Conservation (phyloP, 805 yeast genomes). For the Cyberlindnera veronae region DNA sequence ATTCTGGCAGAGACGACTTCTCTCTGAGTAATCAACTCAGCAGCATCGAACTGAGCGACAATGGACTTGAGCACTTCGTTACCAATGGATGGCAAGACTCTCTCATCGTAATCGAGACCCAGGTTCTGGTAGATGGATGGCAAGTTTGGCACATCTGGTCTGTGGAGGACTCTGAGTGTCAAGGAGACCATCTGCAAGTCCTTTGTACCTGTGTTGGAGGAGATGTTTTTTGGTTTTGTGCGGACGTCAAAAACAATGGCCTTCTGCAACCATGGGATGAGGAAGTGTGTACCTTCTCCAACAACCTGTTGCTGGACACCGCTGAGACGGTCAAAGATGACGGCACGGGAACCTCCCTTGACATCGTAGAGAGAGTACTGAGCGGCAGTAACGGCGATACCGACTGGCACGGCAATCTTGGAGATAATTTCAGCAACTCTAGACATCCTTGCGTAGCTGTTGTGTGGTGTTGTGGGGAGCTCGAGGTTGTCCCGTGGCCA, state of each 20-base stretch:
- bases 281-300: slow-evolving; percentile 96
- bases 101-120: slow-evolving; percentile 92
- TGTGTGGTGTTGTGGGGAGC: not conserved
- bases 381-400: slow-evolving; percentile 64
- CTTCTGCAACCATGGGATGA: slow-evolving; percentile 93
- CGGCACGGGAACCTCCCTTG: slow-evolving; percentile 93
- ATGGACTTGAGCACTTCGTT: slow-evolving; percentile 86
- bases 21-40: slow-evolving; percentile 95
- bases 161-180: slow-evolving; percentile 87
- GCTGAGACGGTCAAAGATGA: slow-evolving; percentile 83
- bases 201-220: slow-evolving; percentile 94
- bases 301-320: slow-evolving; percentile 89
- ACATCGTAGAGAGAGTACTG: slow-evolving; percentile 91
- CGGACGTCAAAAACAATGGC: slow-evolving; percentile 90
- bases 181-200: slow-evolving; percentile 94
- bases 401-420: slow-evolving; percentile 65
- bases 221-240: slow-evolving; percentile 90
- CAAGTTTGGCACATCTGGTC: slow-evolving; percentile 82
- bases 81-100: slow-evolving; percentile 89
- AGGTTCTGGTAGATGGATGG: slow-evolving; percentile 87
- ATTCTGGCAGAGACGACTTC: slow-evolving; percentile 89
- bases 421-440: slow-evolving; percentile 39
- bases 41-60: slow-evolving; percentile 94
- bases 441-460: slow-evolving; percentile 36
- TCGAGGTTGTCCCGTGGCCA: not conserved